Percentiles rank a stretch among this genome's conserved stretches.
These are phyloP conservation scores for Fusarium nematophilum DNA, from an alignment of 2,329 filamentous ascomycete genomes.

Conservation along the genomic window DNA sequence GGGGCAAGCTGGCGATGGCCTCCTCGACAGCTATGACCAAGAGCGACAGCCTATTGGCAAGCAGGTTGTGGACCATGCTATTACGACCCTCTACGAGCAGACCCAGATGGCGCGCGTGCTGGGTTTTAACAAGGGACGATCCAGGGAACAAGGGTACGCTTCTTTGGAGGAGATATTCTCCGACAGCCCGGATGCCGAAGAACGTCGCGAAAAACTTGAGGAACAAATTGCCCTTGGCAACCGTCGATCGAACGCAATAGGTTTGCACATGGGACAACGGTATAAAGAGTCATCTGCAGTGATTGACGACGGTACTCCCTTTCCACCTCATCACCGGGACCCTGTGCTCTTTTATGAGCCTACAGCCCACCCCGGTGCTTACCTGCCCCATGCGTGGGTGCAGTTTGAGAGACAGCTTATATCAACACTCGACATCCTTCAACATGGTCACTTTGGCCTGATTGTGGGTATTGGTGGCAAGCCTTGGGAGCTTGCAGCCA, in stretches of 20 bases:
- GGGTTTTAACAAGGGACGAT: conserved; percentile 49
- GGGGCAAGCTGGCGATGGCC: conserved; percentile 53
- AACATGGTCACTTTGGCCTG: conserved; percentile 63
- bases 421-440: conserved; percentile 71
- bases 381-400: conserved; percentile 72
- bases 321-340: conserved; percentile 47
- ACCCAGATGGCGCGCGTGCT: conserved; percentile 57
- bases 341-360: conserved; percentile 56
- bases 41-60: conserved; percentile 65
- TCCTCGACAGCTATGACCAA: conserved; percentile 62
- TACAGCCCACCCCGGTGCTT: conserved; percentile 67
- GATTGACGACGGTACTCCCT: conserved; percentile 51
- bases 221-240: conserved; percentile 13
- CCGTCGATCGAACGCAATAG: conserved; percentile 19
- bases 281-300: conserved; percentile 19
- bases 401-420: conserved; percentile 55
- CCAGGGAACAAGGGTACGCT: conserved; percentile 17
- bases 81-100: conserved; percentile 67
- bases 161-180: conserved; percentile 22
- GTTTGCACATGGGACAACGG: conserved; percentile 23
- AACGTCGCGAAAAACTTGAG: conserved; percentile 13
- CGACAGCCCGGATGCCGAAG: conserved; percentile 12
- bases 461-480: conserved; percentile 67
- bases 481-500: conserved; percentile 63
- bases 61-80: conserved; percentile 64